Evolutionary conservation across 208 protist species (phyloP).

Genomic region (Leishmania mexicana): DNA sequence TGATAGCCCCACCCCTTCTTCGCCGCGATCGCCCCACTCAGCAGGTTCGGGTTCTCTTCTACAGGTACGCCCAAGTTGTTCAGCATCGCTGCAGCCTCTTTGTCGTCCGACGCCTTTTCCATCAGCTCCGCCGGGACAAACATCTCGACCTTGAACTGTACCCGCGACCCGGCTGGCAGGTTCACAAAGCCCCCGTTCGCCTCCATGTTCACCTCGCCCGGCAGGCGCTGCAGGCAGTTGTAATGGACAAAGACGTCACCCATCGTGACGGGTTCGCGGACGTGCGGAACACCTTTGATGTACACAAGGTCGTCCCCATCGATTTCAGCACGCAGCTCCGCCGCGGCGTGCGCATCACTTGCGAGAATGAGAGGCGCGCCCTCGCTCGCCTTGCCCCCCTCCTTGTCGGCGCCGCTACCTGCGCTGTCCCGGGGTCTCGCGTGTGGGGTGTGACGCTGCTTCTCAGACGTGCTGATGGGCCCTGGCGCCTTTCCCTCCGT

Average conservation of each 20-base stretch:
- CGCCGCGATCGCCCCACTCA: conserved; percentile 19
- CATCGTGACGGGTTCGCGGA: conserved; percentile 33
- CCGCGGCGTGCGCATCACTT: not conserved
- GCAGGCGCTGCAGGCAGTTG: conserved; percentile 23
- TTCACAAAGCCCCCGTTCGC: conserved; percentile 9
- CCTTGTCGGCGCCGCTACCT: not conserved
- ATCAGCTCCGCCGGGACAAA: conserved; percentile 23
- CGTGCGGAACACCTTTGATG: conserved; percentile 23
- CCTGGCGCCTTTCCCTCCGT: not conserved
- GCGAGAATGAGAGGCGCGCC: not conserved
- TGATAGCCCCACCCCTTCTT: conserved; percentile 33
- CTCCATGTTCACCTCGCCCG: not conserved
- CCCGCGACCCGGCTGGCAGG: conserved; percentile 22
- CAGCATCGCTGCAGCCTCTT: conserved; percentile 28
- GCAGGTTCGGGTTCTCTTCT: conserved; percentile 18
- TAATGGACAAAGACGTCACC: conserved; percentile 62
- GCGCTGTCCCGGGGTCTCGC: not conserved
- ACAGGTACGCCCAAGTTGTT: conserved; percentile 24
- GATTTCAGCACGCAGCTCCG: not conserved
- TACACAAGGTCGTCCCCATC: conserved; percentile 12
- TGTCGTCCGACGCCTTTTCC: conserved; percentile 27
- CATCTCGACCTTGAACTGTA: conserved; percentile 32
- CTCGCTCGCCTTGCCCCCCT: not conserved
- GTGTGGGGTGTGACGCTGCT: not conserved
- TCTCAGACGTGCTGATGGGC: not conserved